These are phyloP conservation scores for Cystobasidium ongulense DNA, from an alignment of 768 basidiomycete species.

Conservation along the genomic window DNA sequence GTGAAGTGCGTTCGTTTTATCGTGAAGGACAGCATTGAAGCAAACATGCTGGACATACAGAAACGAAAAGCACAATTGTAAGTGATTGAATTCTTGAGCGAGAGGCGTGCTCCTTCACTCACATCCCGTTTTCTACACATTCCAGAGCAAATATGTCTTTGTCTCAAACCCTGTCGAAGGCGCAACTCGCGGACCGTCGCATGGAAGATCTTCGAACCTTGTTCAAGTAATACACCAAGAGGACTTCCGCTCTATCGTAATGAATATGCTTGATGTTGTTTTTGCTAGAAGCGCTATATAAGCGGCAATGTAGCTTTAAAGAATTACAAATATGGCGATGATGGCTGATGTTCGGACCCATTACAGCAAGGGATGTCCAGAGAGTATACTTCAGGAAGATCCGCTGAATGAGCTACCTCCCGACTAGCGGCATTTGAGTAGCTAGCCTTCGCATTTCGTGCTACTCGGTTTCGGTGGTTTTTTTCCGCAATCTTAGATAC, in stretches of 20 bases:
- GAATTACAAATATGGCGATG: too few species aligned
- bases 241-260: too few species aligned
- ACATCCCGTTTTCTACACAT: neutral
- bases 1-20: conserved; percentile 88
- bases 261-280: neutral
- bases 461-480: too few species aligned
- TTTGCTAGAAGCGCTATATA: too few species aligned
- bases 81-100: conserved; percentile 46
- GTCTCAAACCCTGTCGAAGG: conserved; percentile 74
- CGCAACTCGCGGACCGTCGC: conserved; percentile 75
- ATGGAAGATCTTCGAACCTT: conserved; percentile 63
- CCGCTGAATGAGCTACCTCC: too few species aligned
- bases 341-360: too few species aligned
- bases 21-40: conserved; percentile 90
- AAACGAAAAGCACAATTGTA: conserved; percentile 82
- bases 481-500: too few species aligned
- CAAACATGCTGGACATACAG: conserved; percentile 83
- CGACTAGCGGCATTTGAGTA: too few species aligned
- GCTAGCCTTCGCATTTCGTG: too few species aligned
- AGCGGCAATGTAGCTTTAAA: too few species aligned
- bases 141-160: conserved; percentile 60
- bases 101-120: neutral
- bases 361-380: too few species aligned
- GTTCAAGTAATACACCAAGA: conserved; percentile 4
- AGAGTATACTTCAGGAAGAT: too few species aligned